A percentile compares a stretch with the other conserved stretches of the same genome.
Evolutionary conservation across 768 basidiomycete genomes (phyloP).

Genomic region (Candolleomyces aberdarensis): DNA sequence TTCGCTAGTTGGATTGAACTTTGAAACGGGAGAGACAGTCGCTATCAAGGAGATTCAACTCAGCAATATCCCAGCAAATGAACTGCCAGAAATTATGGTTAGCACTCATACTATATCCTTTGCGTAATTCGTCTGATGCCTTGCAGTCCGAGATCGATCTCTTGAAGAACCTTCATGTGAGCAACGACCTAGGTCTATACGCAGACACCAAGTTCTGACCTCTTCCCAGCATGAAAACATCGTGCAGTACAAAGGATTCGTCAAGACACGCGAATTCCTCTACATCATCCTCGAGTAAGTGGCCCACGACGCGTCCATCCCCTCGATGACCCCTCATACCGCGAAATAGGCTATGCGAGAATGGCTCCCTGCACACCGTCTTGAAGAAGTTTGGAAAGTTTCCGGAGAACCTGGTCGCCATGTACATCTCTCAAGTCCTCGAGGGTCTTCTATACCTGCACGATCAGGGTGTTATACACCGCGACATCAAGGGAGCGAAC

Average conservation of each 20-base stretch:
- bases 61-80: slow-evolving; percentile 88
- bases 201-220: neutral
- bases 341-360: slow-evolving; percentile 83
- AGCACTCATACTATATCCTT: slow-evolving; percentile 15
- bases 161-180: slow-evolving; percentile 92
- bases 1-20: slow-evolving; percentile 75
- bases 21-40: slow-evolving; percentile 97
- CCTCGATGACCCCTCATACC: neutral
- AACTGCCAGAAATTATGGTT: slow-evolving; percentile 97
- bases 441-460: slow-evolving; percentile 96
- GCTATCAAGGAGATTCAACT: slow-evolving; percentile 98
- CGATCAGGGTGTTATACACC: slow-evolving; percentile 98
- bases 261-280: slow-evolving; percentile 89
- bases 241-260: slow-evolving; percentile 98
- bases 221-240: slow-evolving; percentile 83
- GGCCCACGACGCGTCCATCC: neutral
- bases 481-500: slow-evolving; percentile 99
- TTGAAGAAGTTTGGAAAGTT: slow-evolving; percentile 98
- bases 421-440: slow-evolving; percentile 95
- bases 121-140: neutral
- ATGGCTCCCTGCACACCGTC: slow-evolving; percentile 93
- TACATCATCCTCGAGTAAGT: slow-evolving; percentile 95
- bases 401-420: slow-evolving; percentile 93
- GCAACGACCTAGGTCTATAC: slow-evolving; percentile 16
- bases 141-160: slow-evolving; percentile 92